Evolutionary conservation across 164 flowering plant species (phyloP), one percentile per base, ranked within the genome.

Genomic region (Kingdonia uniflora): DNA sequence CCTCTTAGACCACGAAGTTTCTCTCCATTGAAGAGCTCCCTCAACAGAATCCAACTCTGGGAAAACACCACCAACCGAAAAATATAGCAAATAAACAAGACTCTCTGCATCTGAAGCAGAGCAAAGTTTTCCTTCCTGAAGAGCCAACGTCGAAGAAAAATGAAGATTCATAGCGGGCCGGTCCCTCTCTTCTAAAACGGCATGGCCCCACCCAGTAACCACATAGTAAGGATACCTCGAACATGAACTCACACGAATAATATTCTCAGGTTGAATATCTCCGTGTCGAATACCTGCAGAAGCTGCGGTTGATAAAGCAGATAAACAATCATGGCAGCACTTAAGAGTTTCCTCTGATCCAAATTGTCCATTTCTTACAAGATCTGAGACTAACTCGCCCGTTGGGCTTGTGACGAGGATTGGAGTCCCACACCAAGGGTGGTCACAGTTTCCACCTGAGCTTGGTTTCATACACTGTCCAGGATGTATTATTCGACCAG

Each of bases 341-440:
- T 70, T 70, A 21, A 80, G 76, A 35, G 84, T 87, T 66, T 90
- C 95, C 22, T 77, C 79, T 2, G 64, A 17, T 25, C 79, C 72
- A 63, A 87, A 80, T 51, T 59, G 72, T 15, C 85, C 82, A 21
- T 56, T 54, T 41, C 63, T 68, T 24, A 82, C 69, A 73, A 84
- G 59, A 29, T 71, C 65, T 2, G 82, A 56, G 11, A 85, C 73
- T 38, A 84, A 62, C 53, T 77, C 81, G 17, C 97, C 97, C 42
- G 82, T 76, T 10, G 97, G 95, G 50, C 65, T 70, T 14, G 85
- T 81, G 23, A 77, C 95, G 13, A 90, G 83, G 35, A 90, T 63
- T 20, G 94, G 95, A 39, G 95, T 90, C 15, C 95, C 97, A 68
- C 95, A 87, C 88, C 85, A 81, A 7, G 94, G 95, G 56, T 89